phyloP scores from a whole-genome alignment of 2,329 filamentous ascomycete species.

The Monilinia fructigena region DNA sequence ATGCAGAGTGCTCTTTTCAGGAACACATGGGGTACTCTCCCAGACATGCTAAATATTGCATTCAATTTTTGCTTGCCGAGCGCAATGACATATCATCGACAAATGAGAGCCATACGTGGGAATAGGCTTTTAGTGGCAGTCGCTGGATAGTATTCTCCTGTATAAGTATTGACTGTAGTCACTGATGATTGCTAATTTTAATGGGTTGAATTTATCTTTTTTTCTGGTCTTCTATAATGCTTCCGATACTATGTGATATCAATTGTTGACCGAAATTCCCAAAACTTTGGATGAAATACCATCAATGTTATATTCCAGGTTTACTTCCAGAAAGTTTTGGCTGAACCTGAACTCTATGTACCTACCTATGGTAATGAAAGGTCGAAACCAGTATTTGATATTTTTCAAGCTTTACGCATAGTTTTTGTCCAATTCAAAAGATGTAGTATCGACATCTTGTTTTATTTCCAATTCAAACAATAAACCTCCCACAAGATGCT shows the following conservation, averaged over 20 bases:
- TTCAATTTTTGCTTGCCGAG: background rate
- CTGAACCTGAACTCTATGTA: too few species aligned
- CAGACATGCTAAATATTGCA: background rate
- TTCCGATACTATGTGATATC: too few species aligned
- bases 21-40: background rate
- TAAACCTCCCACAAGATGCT: too few species aligned
- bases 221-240: too few species aligned
- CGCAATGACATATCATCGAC: background rate
- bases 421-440: too few species aligned
- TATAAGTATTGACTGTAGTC: background rate
- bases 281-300: background rate
- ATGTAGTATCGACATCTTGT: too few species aligned
- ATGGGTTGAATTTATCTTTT: background rate
- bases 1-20: background rate
- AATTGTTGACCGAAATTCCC: background rate
- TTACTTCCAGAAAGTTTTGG: too few species aligned
- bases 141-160: background rate
- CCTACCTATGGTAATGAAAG: too few species aligned
- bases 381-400: background rate
- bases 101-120: background rate
- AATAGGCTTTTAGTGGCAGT: background rate
- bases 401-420: too few species aligned
- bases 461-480: too few species aligned
- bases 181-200: slow-evolving; percentile 2
- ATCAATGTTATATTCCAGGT: too few species aligned